Evolutionary conservation across 106 monocot species (phyloP), one percentile per base, ranked within the genome.

Genomic region (Allium cepa): DNA sequence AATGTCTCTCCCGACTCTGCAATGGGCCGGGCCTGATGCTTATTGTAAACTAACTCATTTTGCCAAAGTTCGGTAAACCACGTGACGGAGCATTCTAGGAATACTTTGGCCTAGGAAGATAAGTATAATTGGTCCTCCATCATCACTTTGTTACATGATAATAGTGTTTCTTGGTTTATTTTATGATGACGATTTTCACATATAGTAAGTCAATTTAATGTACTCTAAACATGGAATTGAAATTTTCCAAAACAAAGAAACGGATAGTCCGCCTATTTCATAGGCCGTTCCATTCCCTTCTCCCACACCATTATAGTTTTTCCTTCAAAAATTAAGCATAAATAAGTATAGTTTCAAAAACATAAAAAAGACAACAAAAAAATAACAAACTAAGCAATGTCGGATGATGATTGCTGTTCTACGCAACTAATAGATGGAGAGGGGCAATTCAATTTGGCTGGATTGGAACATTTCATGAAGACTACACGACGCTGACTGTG

Each of bases 351-450:
- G 2, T 55, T 55, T 55, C 15, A 4, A 15, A 55, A 55, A 8
- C 1, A 55, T 55, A 55, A 4, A 15, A 4, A 15, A 15, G 53
- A 2, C 11, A 55, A 55, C 1, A 59, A 9, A 18, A 59, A 59
- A 55, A 8, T 1, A 55, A 12, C 53, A 15, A 55, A 55, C 53
- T 11, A 11, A 55, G 45, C 57, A 46, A 14, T 17, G 26, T 26
- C 16, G 57, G 55, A 47, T 65, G 71, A n/a, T 8, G 76, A 73
- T 12, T 71, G 46, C 56, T 71, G 71, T 59, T 72, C 74, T 22
- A 75, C 71, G 60, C 82, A 78, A 26, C 75, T 78, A 17, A 83
- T 83, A 27, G 78, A 78, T 10, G 82, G 78, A 7, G 68, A 83
- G 8, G 82, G 82, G 13, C 68, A 75, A 62, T 83, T 78, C 75